Evolutionary conservation across 495 filamentous ascomycete genomes (phyloP), one percentile per base, ranked within the genome.

Genomic region (Aspergillus incahuasiensis): DNA sequence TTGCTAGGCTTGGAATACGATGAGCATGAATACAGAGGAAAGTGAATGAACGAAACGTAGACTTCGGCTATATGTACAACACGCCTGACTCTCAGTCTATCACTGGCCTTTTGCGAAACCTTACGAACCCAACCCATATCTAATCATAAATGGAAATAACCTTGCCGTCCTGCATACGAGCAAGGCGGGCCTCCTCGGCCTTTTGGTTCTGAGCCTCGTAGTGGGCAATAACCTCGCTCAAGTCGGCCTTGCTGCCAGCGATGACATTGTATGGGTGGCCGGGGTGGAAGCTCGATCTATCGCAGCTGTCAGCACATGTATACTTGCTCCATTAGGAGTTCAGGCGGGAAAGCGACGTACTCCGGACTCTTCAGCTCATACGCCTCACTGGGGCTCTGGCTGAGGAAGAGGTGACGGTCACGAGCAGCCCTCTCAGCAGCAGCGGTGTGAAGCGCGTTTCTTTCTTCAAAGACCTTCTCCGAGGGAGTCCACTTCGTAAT

Each of bases 351-450:
- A 34, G 52, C 44, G 52, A 79, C 86, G 63, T 80, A 91, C 88
- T 92, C 88, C 35, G 82, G 83, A 64, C 83, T 84, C 66, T 67
- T 81, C 73, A 91, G 65, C 9, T 80, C 75, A 28, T 82, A 67
- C 55, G 67, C 60, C 56, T 72, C 68, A 32, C 63, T 72, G 50
- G 70, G 70, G 28, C 62, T 70, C 54, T 80, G 74, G 64, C 79
- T 82, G 41, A 79, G 68, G 61, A 89, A 88, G 62, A 91, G 65
- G 61, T 84, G 81, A 63, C 82, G 74, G 67, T 91, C 86, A 45
- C 72, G 64, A 19, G 82, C 88, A 19, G 87, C 88, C 71, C 85
- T 84, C 75, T 90, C 86, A 48, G 89, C 67, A 61, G 81, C 78
- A 32, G 68, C 70, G 5, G 82, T 85, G 64, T 86, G 88, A 52